A percentile compares a stretch with the other conserved stretches of the same genome.
Evolutionary conservation across 2,329 filamentous ascomycete species (phyloP).

Genomic region (Neoascochyta sp.): DNA sequence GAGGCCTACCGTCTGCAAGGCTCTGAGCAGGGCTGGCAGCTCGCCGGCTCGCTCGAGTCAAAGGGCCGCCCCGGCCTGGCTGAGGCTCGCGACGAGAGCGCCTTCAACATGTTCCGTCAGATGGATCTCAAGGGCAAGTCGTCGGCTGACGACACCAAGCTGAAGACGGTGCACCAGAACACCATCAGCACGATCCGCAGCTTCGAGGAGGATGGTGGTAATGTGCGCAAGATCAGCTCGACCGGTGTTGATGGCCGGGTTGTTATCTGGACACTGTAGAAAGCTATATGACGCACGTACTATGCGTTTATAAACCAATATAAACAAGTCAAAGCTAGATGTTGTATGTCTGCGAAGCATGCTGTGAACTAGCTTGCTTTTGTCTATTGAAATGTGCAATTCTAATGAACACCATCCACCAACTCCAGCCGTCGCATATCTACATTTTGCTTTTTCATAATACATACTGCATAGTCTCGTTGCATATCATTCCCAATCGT

Average conservation of each 20-base stretch:
- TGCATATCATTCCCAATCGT: too few species aligned
- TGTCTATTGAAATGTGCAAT: too few species aligned
- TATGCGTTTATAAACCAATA: too few species aligned
- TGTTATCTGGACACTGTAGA: conserved; percentile 47
- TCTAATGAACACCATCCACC: too few species aligned
- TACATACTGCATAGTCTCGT: too few species aligned
- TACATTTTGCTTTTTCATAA: too few species aligned
- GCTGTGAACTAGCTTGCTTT: too few species aligned
- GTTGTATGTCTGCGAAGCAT: too few species aligned
- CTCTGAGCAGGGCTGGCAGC: conserved; percentile 73
- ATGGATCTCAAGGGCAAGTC: conserved; percentile 95
- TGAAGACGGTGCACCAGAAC: conserved; percentile 96
- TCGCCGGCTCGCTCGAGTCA: conserved; percentile 74
- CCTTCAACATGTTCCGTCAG: conserved; percentile 95
- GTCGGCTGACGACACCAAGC: conserved; percentile 81
- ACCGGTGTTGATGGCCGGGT: conserved; percentile 48
- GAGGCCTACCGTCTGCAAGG: conserved; percentile 90
- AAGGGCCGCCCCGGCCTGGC: conserved; percentile 60
- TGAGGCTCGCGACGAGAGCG: conserved; percentile 78
- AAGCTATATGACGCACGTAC: too few species aligned
- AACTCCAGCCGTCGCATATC: too few species aligned
- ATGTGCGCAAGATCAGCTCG: conserved; percentile 75
- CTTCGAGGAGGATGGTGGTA: conserved; percentile 63
- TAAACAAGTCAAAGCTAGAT: too few species aligned
- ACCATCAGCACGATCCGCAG: conserved; percentile 81